Evolutionary conservation across 2,329 filamentous ascomycete genomes (phyloP).

Genomic region (Penicillium verrucosum): DNA sequence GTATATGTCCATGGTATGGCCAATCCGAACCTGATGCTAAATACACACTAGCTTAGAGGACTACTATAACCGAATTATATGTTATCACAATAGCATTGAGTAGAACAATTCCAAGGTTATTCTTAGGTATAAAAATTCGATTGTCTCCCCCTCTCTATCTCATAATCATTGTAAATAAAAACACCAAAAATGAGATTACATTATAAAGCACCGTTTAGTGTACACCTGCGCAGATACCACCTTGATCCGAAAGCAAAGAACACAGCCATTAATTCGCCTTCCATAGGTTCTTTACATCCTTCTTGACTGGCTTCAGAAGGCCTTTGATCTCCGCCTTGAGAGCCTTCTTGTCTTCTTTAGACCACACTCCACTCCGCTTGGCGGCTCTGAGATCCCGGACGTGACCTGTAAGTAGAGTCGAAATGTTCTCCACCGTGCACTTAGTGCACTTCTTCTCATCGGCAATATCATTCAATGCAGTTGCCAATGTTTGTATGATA

Average conservation of each 20-base stretch:
- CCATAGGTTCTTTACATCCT: constrained; percentile 7
- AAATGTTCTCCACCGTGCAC: constrained; percentile 9
- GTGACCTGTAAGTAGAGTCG: background rate
- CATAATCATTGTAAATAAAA: background rate
- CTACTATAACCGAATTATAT: too few species aligned
- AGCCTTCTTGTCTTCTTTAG: constrained; percentile 9
- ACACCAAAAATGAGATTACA: background rate
- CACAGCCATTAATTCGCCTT: constrained; percentile 1
- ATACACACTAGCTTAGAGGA: too few species aligned
- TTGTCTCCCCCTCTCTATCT: background rate
- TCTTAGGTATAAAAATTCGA: background rate
- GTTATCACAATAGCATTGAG: too few species aligned
- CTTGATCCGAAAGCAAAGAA: background rate
- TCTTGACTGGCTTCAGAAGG: constrained; percentile 8
- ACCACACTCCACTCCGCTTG: constrained; percentile 8
- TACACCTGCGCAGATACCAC: background rate
- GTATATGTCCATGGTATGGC: too few species aligned
- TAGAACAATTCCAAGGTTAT: too few species aligned
- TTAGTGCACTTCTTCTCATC: constrained; percentile 9
- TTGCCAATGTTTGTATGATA: background rate
- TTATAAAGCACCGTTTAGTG: background rate
- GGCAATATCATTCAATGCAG: constrained; percentile 5
- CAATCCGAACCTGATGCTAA: too few species aligned
- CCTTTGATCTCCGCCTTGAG: constrained; percentile 9
- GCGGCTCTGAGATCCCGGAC: constrained; percentile 4